These are phyloP conservation scores for Amylocystis lapponica DNA, from an alignment of 768 basidiomycete species.

Conservation along the genomic window DNA sequence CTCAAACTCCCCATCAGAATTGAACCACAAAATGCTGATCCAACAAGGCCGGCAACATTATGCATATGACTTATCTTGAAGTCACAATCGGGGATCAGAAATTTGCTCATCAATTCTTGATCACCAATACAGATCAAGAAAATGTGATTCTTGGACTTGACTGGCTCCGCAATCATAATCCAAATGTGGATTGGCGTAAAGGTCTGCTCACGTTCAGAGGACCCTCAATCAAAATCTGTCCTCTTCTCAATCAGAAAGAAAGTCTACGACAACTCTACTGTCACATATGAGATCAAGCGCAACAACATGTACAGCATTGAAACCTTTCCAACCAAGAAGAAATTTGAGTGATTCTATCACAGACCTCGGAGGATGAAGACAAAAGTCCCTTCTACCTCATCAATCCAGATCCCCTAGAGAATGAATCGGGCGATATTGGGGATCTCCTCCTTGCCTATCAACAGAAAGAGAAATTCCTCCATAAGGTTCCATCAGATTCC, in stretches of 20 bases:
- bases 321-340: background rate
- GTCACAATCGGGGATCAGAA: slow-evolving; percentile 1
- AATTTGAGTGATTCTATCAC: background rate
- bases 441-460: too few species aligned
- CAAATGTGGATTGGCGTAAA: slow-evolving; percentile 26
- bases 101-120: background rate
- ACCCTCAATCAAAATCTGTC: slow-evolving; percentile 1
- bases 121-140: background rate
- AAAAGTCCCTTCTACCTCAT: too few species aligned
- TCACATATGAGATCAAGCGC: slow-evolving; percentile 9
- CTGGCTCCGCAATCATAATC: slow-evolving; percentile 31
- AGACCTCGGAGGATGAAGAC: background rate
- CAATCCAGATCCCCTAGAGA: too few species aligned
- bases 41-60: slow-evolving; percentile 2
- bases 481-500: too few species aligned
- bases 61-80: background rate
- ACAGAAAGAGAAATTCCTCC: too few species aligned
- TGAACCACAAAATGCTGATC: slow-evolving; percentile 1
- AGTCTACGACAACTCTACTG: too few species aligned
- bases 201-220: slow-evolving; percentile 21
- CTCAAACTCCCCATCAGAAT: background rate
- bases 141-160: slow-evolving; percentile 29
- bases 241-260: slow-evolving; percentile 9
- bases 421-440: too few species aligned
- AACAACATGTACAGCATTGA: background rate